Percentiles rank a stretch among this genome's conserved stretches.
phyloP scores from a whole-genome alignment of 805 yeast genomes.

The Cyberlindnera euphorbiiphila region DNA sequence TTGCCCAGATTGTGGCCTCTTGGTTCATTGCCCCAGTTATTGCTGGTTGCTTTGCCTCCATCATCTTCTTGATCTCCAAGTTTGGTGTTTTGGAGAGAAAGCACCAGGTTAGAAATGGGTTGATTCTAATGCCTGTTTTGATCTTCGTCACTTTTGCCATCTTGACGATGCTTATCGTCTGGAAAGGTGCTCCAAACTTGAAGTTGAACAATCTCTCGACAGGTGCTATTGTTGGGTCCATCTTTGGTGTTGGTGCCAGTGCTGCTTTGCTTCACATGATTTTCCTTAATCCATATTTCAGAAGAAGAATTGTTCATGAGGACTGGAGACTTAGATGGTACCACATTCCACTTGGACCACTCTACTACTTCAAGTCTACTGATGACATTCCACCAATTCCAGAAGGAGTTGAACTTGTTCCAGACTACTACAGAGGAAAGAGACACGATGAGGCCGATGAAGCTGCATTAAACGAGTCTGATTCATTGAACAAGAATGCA shows the following conservation, averaged over 20 bases:
- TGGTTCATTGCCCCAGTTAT: conserved; percentile 77
- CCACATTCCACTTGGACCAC: conserved; percentile 56
- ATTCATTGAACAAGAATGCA: conserved; percentile 5
- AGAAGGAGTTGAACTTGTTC: conserved; percentile 47
- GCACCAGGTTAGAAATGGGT: conserved; percentile 50
- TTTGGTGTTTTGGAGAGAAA: conserved; percentile 58
- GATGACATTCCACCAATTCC: conserved; percentile 68
- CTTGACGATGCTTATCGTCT: conserved; percentile 71
- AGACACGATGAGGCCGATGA: conserved; percentile 29
- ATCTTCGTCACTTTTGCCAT: conserved; percentile 58
- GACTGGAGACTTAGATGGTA: conserved; percentile 66
- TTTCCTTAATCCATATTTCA: conserved; percentile 58
- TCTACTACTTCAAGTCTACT: conserved; percentile 46
- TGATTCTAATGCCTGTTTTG: conserved; percentile 54
- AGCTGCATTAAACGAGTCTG: not conserved
- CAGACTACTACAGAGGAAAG: conserved; percentile 66
- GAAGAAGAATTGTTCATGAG: conserved; percentile 52
- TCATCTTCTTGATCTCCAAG: conserved; percentile 57
- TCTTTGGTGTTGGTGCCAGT: conserved; percentile 61
- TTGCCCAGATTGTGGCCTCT: conserved; percentile 68
- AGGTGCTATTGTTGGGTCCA: conserved; percentile 52
- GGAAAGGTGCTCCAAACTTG: conserved; percentile 77
- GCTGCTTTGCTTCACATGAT: conserved; percentile 48
- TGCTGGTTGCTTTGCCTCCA: conserved; percentile 61
- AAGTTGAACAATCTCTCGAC: conserved; percentile 49